Evolutionary conservation across 306 rosid genomes (phyloP).

Genomic region (Astragalus glycyphyllos): DNA sequence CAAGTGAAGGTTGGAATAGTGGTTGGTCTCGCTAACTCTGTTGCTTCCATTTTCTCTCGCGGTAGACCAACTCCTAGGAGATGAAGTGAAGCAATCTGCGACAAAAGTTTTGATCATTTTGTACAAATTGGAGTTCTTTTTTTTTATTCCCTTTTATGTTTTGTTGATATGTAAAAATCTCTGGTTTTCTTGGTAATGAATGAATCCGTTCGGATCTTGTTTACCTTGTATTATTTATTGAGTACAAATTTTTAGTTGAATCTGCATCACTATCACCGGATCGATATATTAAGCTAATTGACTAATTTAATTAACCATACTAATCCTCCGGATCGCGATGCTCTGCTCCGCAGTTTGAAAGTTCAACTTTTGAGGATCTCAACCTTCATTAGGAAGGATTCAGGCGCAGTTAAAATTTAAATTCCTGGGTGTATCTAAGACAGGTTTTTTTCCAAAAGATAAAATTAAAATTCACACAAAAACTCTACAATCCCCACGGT

Average conservation of each 20-base stretch:
- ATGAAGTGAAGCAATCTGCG: background rate
- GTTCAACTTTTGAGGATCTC: background rate
- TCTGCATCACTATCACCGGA: background rate
- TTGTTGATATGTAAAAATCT: slow-evolving; percentile 34
- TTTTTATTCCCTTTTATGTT: slow-evolving; percentile 21
- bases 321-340: background rate
- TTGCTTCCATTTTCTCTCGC: slow-evolving; percentile 69
- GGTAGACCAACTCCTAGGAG: background rate
- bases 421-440: background rate
- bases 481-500: no score
- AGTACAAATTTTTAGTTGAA: background rate
- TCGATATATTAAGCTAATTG: background rate
- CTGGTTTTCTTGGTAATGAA: slow-evolving; percentile 1
- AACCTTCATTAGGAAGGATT: background rate
- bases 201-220: slow-evolving; percentile 24
- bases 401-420: background rate
- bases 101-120: slow-evolving; percentile 27
- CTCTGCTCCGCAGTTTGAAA: background rate
- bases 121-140: slow-evolving; percentile 36
- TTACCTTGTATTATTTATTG: background rate
- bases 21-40: slow-evolving; percentile 64
- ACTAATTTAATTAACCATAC: background rate
- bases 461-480: no score
- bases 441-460: no score
- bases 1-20: slow-evolving; percentile 70